Base-by-base conservation (phyloP, 305 asterid genomes). In the Solanum hybrid region DNA sequence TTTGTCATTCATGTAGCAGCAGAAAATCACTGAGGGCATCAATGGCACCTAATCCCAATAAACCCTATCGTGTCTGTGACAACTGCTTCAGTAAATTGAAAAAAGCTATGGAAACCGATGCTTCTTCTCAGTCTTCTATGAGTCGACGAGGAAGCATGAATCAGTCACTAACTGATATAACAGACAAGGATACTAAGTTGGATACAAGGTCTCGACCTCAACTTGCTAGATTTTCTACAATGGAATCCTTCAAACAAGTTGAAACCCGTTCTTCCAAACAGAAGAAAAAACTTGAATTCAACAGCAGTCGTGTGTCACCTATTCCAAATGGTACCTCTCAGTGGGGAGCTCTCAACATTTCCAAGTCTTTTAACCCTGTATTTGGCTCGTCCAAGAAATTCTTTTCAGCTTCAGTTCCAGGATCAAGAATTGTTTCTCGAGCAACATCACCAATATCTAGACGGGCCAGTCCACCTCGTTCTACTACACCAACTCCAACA, bases 401-500 rank as follows among this genome's bases (percentile, higher is more conserved):
- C 88, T 95, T 95, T 94, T 95, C 98, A 76, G 97, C 96, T 88
- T 95, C 98, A 32, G 98, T 95, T 93, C 98, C 98, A 51, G 97
- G 97, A 68, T 95, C 98, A 24, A 94, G 97, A 92, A 95, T 95
- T 91, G 97, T 94, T 91, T 95, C 98, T 91, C 94, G 98, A 90
- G 97, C 98, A 90, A 95, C 97, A 90, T 95, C 98, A 45, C 98
- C 98, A 81, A 91, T 95, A 87, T 95, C 98, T 20, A 94, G 98
- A 87, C 96, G 96, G 41, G 89, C 93, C 79, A 96, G 98, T 93
- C 98, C 98, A 90, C 98, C 96, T 90, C 98, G 98, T 92, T 96
- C 98, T 41, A 96, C 98, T 86, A 96, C 98, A 51, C 98, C 98
- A 41, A 96, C 96, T 73, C 98, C 98, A 88, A 96, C 98, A 73